phyloP scores from a whole-genome alignment of 106 monocot species.

The Phalaenopsis aphrodite region DNA sequence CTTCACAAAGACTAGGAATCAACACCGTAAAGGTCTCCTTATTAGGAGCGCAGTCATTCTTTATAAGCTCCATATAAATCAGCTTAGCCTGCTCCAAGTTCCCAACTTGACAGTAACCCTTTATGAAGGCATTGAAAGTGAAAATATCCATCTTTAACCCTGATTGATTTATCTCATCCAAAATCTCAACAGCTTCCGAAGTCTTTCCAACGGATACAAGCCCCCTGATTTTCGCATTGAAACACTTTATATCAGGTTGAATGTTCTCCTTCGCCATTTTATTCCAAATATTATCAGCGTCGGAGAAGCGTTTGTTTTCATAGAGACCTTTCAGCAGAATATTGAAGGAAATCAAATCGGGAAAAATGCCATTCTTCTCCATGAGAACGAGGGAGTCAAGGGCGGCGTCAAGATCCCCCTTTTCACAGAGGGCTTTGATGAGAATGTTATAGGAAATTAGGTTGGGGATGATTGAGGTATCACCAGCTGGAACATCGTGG shows the following conservation, averaged over 20 bases:
- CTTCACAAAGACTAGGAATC: constrained; percentile 35
- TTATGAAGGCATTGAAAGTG: constrained; percentile 48
- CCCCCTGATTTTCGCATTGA: constrained; percentile 51
- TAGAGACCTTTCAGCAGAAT: constrained; percentile 46
- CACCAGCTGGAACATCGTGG: constrained; percentile 15
- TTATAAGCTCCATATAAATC: constrained; percentile 33
- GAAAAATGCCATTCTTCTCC: constrained; percentile 28
- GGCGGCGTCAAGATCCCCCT: constrained; percentile 44
- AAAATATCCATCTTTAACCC: constrained; percentile 23
- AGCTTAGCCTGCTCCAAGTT: constrained; percentile 52
- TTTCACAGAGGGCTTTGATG: constrained; percentile 27
- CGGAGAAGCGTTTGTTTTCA: constrained; percentile 16
- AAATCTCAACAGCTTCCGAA: constrained; percentile 28
- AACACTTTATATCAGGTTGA: constrained; percentile 38
- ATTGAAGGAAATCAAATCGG: constrained; percentile 39
- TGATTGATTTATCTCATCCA: constrained; percentile 16
- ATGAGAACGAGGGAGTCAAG: constrained; percentile 22
- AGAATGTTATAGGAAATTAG: constrained; percentile 49
- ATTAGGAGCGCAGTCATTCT: constrained; percentile 34
- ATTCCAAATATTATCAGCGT: constrained; percentile 43
- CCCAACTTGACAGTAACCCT: constrained; percentile 40
- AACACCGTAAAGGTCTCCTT: constrained; percentile 31
- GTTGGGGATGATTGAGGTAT: constrained; percentile 24
- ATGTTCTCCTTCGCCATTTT: constrained; percentile 32
- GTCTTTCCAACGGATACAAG: constrained; percentile 26